These are phyloP conservation scores for Trichoderma orchidacearum DNA, from an alignment of 495 filamentous ascomycete species.

Conservation along the genomic window DNA sequence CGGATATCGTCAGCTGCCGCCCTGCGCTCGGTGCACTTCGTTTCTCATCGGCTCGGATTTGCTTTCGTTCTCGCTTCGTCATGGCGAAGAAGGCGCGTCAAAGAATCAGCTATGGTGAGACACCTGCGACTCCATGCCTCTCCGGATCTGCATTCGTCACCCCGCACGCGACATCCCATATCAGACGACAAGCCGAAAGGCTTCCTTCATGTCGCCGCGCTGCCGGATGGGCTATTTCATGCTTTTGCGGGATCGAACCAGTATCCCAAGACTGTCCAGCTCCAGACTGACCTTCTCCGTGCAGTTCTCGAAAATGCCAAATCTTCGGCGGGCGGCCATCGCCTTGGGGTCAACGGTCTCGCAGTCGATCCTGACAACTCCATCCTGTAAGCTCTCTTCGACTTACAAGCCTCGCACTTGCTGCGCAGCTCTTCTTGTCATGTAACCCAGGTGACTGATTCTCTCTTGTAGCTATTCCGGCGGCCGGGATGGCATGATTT, in stretches of 20 bases:
- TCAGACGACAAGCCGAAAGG: neutral
- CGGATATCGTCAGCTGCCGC: neutral
- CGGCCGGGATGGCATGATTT: conserved; percentile 88
- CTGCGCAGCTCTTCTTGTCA: too few species aligned
- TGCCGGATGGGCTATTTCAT: neutral
- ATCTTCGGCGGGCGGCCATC: conserved; percentile 71
- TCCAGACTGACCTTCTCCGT: conserved; percentile 2
- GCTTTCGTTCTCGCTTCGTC: neutral
- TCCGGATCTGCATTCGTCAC: neutral
- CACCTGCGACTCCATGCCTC: neutral
- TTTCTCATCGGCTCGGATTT: neutral
- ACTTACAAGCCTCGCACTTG: conserved; percentile 4
- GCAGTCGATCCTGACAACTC: conserved; percentile 72
- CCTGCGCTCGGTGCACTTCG: too few species aligned
- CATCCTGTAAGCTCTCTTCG: conserved; percentile 57
- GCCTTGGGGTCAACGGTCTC: conserved; percentile 87
- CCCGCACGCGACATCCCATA: neutral
- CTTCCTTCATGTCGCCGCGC: neutral
- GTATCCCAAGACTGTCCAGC: neutral
- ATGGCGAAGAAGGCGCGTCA: conserved; percentile 5
- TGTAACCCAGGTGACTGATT: too few species aligned
- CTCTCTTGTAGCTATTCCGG: conserved; percentile 53
- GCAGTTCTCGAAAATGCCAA: conserved; percentile 89
- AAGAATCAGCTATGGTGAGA: conserved; percentile 4
- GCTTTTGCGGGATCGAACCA: too few species aligned